These are phyloP conservation scores for Hypoxylon rickii DNA, from an alignment of 495 filamentous ascomycete species.

Conservation along the genomic window DNA sequence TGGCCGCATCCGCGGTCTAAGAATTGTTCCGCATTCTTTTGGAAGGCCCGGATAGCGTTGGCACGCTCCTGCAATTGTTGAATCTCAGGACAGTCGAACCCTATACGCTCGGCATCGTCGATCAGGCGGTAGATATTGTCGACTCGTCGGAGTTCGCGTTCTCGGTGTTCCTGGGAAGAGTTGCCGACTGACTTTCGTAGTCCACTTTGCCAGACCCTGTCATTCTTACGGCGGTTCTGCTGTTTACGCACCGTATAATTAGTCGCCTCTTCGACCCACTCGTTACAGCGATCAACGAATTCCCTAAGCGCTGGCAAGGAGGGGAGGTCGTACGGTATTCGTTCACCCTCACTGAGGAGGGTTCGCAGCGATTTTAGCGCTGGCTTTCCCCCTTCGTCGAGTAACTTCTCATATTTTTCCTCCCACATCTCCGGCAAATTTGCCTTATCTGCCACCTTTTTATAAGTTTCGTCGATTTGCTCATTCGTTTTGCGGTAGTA, in stretches of 20 bases:
- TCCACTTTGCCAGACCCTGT: conserved; percentile 82
- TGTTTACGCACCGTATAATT: conserved; percentile 98
- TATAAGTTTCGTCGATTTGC: conserved; percentile 63
- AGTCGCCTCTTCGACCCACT: conserved; percentile 96
- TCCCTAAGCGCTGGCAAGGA: conserved; percentile 79
- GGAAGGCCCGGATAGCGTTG: conserved; percentile 85
- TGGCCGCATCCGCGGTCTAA: conserved; percentile 62
- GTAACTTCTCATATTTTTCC: conserved; percentile 81
- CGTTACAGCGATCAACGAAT: conserved; percentile 94
- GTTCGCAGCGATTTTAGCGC: conserved; percentile 83
- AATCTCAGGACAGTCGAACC: conserved; percentile 95
- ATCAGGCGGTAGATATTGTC: conserved; percentile 87
- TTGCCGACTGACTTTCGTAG: conserved; percentile 68
- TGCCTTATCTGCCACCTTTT: conserved; percentile 85
- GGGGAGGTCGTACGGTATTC: conserved; percentile 90
- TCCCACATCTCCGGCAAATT: conserved; percentile 86
- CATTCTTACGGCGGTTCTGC: conserved; percentile 96
- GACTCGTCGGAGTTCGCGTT: conserved; percentile 87
- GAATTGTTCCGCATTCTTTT: conserved; percentile 71
- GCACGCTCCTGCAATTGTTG: conserved; percentile 82
- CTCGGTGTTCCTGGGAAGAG: conserved; percentile 74
- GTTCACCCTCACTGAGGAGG: conserved; percentile 91
- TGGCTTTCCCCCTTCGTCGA: conserved; percentile 82
- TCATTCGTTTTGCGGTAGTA: conserved; percentile 78
- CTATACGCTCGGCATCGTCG: conserved; percentile 80